A percentile compares a stretch with the other conserved stretches of the same genome.
These are phyloP conservation scores for Diaporthe nobilis DNA, from an alignment of 2,329 filamentous ascomycete genomes.

Conservation along the genomic window DNA sequence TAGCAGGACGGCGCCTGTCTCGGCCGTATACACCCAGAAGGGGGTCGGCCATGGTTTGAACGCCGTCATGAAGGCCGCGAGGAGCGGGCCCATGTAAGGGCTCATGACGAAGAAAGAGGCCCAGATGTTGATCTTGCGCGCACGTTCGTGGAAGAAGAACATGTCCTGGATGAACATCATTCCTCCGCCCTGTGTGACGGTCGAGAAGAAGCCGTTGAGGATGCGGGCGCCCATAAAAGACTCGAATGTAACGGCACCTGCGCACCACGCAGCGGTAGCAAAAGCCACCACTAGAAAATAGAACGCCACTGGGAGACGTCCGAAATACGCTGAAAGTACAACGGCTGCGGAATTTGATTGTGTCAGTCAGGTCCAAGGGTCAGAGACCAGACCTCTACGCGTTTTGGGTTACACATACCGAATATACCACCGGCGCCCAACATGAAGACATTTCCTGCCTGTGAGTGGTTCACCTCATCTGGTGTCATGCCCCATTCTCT, in stretches of 20 bases:
- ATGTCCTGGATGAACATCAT: conserved; percentile 70
- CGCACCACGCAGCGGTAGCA: conserved; percentile 60
- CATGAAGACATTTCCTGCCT: conserved; percentile 67
- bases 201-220: conserved; percentile 63
- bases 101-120: conserved; percentile 57
- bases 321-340: conserved; percentile 57
- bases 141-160: conserved; percentile 72
- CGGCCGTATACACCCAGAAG: conserved; percentile 63
- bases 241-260: conserved; percentile 58
- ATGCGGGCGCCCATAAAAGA: conserved; percentile 64
- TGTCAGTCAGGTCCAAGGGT: neutral
- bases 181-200: conserved; percentile 59
- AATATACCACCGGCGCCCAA: conserved; percentile 59
- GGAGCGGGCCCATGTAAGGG: conserved; percentile 61
- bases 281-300: conserved; percentile 55
- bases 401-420: conserved; percentile 46
- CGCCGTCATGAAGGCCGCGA: conserved; percentile 64
- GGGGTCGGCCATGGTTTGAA: conserved; percentile 60
- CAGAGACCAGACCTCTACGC: neutral
- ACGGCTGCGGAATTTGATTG: conserved; percentile 49
- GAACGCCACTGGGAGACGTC: conserved; percentile 60
- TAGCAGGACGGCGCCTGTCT: conserved; percentile 55
- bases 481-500: conserved; percentile 63
- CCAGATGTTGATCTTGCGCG: conserved; percentile 65
- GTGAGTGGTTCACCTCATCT: conserved; percentile 64